These are phyloP conservation scores for Fonsecaea pedrosoi DNA, from an alignment of 2,329 filamentous ascomycete genomes.

Conservation along the genomic window DNA sequence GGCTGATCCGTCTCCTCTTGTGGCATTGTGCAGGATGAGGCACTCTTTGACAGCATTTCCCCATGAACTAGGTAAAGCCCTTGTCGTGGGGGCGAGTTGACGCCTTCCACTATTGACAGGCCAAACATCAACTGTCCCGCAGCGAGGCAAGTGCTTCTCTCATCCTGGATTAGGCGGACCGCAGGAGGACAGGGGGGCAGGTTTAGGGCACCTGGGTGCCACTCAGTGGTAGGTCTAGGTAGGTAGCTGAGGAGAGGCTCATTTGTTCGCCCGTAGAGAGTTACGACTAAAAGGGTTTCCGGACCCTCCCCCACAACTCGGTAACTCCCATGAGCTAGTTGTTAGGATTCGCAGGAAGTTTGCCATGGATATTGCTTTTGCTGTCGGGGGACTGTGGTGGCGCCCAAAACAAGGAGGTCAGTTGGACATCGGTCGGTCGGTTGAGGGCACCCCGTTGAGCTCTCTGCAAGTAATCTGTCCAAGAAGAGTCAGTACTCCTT, in stretches of 20 bases:
- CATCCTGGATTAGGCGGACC: conserved; percentile 5
- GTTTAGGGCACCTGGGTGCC: neutral
- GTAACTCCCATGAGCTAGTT: conserved; percentile 14
- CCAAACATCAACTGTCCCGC: neutral
- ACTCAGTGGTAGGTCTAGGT: no score
- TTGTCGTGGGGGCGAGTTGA: neutral
- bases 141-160: neutral
- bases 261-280: neutral
- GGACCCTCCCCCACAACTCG: conserved; percentile 21
- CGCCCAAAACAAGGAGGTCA: neutral
- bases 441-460: neutral
- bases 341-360: neutral
- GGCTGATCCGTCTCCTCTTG: neutral
- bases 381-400: neutral
- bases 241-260: neutral
- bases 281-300: neutral
- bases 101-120: neutral
- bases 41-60: neutral
- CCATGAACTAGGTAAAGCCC: neutral
- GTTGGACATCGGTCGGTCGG: neutral
- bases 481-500: neutral
- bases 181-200: neutral
- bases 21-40: neutral
- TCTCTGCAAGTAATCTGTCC: neutral
- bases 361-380: neutral